Base-by-base conservation (phyloP, 441 rosid species). In the Erysimum cheiri region DNA sequence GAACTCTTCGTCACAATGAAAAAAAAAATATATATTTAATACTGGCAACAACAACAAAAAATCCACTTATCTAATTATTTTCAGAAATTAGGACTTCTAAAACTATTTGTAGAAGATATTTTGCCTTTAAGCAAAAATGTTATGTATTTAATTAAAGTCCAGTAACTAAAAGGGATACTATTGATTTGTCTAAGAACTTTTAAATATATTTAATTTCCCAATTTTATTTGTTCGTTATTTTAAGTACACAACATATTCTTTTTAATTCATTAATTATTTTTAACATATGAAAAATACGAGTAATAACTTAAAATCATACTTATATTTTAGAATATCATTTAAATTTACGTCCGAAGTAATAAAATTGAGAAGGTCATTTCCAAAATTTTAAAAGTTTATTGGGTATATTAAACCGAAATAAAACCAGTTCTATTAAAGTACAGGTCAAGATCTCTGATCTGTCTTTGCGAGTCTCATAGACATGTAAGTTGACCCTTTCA, bases 371-470 rank as follows among this genome's bases (percentile, higher is more conserved):
- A 56, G 40, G 9, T 37, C 17, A 58, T 19, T 36, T 37, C 44
- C 3, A 32, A 17, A 0, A 4, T 17, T 33, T 58, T 2, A 2
- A 29, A n/a, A 12, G 2, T 39, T 4, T 31, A 36, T 37, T 24
- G 17, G 17, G n/a, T 53, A 13, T n/a, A 43, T 4, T 8, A 33
- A 35, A 36, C 14, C 11, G 3, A 28, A 24, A 14, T 22, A 48
- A 36, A 14, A 33, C 14, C 8, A 33, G 37, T 52, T 5, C 9
- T 64, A 24, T n/a, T 5, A 60, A 75, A 58, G 33, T 54, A 66
- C 3, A 26, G 75, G 83, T 80, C 83, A 81, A 80, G 74, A 33
- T 60, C 77, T 64, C 73, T 60, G 75, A 79, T 79, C 80, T 80
- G 60, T 49, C 64, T 74, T 53, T 60, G 40, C 24, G 57, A 58